phyloP scores from a whole-genome alignment of 176 grass and related monocot genomes.

The Oryza nivara region DNA sequence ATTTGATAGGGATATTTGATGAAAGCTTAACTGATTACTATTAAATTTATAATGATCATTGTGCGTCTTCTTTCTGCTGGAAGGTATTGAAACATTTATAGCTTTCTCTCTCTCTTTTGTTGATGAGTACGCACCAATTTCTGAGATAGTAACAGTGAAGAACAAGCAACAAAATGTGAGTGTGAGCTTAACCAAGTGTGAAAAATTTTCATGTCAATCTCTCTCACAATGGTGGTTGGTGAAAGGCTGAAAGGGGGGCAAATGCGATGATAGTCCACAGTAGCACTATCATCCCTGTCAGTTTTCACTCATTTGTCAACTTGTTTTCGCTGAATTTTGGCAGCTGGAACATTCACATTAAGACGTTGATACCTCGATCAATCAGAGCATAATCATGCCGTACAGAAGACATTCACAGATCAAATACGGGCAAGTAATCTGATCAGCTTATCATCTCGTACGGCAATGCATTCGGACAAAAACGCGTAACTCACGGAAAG shows the following conservation, averaged over 20 bases:
- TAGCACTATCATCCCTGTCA: background rate
- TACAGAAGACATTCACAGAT: background rate
- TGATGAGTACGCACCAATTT: background rate
- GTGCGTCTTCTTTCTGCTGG: background rate
- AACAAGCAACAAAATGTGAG: background rate
- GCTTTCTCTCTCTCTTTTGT: background rate
- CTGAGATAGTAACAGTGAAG: background rate
- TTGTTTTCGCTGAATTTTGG: background rate
- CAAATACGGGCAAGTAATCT: background rate
- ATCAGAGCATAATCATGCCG: background rate
- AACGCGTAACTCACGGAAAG: background rate
- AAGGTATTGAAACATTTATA: background rate
- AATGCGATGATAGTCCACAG: background rate
- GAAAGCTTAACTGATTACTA: background rate
- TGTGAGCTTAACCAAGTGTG: too few relatives aligned
- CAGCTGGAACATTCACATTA: constrained; percentile 10
- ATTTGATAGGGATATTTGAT: constrained; percentile 26
- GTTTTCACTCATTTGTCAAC: background rate
- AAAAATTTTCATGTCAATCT: background rate
- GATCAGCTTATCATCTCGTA: background rate
- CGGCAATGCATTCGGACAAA: background rate
- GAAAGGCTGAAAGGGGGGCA: background rate
- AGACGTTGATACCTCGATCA: background rate
- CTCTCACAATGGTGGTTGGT: background rate
- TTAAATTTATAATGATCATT: background rate